phyloP scores from a whole-genome alignment of 805 yeast genomes.

The Saccharomycodes ludwigii region DNA sequence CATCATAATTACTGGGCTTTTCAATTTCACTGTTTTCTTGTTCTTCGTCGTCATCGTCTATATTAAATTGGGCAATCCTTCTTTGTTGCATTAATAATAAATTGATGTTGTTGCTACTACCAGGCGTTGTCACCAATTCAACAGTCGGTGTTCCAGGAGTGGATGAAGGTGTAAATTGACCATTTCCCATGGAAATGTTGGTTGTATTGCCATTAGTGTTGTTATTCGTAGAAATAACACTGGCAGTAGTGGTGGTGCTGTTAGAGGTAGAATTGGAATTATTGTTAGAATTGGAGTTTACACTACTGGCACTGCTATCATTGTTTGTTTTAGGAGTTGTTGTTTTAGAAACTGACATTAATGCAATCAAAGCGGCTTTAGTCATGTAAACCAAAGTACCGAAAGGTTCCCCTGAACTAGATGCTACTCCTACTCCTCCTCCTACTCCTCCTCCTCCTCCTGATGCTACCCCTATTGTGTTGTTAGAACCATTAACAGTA shows the following conservation, averaged over 20 bases:
- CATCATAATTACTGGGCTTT: conserved; percentile 27
- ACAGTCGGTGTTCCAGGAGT: conserved; percentile 11
- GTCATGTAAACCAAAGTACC: conserved; percentile 6
- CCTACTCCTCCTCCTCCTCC: conserved; percentile 4
- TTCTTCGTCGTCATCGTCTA: conserved; percentile 50
- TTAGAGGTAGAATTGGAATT: too few species aligned
- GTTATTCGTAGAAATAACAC: neutral
- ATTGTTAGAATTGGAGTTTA: too few species aligned
- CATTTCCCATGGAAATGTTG: neutral
- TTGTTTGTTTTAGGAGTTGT: neutral
- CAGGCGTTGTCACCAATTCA: conserved; percentile 21
- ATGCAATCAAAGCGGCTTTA: conserved; percentile 6
- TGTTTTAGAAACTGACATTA: neutral
- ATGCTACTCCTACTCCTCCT: conserved; percentile 4
- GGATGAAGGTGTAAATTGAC: conserved; percentile 8
- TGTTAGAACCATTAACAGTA: too few species aligned
- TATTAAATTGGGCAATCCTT: conserved; percentile 28
- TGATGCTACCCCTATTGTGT: too few species aligned
- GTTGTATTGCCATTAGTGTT: neutral
- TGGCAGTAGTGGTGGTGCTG: too few species aligned
- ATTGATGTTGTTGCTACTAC: conserved; percentile 16
- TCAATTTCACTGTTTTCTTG: conserved; percentile 45
- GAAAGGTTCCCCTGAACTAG: conserved; percentile 4
- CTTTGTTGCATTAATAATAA: conserved; percentile 25
- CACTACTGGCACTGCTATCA: too few species aligned